phyloP scores from a whole-genome alignment of 2,329 filamentous ascomycete species.

The Macrophomina phaseolina region DNA sequence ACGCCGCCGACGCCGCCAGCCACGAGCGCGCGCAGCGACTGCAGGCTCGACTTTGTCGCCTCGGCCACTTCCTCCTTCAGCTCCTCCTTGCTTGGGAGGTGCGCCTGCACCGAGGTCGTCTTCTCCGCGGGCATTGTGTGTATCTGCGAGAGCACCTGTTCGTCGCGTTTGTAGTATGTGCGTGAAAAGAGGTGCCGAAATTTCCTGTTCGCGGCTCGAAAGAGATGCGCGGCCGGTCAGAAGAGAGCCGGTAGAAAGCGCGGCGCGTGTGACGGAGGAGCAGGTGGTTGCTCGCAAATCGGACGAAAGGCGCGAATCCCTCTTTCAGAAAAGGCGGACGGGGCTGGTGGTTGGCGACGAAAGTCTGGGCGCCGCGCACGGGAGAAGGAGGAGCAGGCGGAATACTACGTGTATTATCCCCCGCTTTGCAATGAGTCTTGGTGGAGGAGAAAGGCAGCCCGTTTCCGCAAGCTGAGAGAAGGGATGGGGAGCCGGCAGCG shows the following conservation, averaged over 20 bases:
- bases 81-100: slow-evolving; percentile 43
- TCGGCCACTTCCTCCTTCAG: slow-evolving; percentile 59
- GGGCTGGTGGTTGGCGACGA: neutral
- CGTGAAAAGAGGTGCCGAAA: neutral
- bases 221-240: too few species aligned
- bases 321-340: slow-evolving; percentile 4
- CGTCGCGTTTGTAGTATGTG: neutral
- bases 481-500: neutral
- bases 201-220: neutral
- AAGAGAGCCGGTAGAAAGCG: neutral
- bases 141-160: neutral
- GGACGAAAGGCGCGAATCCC: slow-evolving; percentile 18
- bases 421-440: neutral
- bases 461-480: neutral
- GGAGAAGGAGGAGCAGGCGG: neutral
- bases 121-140: slow-evolving; percentile 10
- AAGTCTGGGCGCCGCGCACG: neutral
- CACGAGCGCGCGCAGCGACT: slow-evolving; percentile 77
- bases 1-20: slow-evolving; percentile 93
- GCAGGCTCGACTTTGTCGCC: slow-evolving; percentile 60
- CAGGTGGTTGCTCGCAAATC: slow-evolving; percentile 1
- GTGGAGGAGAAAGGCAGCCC: neutral
- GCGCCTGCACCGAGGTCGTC: neutral
- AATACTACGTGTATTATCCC: slow-evolving; percentile 10
- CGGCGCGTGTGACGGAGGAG: neutral